Conservation (phyloP, 2,329 filamentous ascomycete species). For the Rhynchosporium graminicola region DNA sequence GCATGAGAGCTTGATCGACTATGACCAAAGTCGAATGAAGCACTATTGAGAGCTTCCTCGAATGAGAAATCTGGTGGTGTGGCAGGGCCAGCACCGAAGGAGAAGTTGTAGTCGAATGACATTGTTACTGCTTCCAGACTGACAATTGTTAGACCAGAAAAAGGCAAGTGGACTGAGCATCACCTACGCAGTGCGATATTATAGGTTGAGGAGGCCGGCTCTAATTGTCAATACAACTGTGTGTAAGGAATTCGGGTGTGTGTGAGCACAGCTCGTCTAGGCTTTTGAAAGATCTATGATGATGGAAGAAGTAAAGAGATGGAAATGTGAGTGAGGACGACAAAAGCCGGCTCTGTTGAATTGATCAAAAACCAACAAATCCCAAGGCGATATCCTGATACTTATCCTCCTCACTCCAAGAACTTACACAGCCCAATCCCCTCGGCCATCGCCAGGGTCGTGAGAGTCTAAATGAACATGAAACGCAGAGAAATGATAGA, state of each 20-base stretch:
- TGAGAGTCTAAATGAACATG: constrained; percentile 29
- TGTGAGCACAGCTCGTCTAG: constrained; percentile 37
- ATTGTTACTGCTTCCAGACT: constrained; percentile 62
- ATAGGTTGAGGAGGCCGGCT: constrained; percentile 38
- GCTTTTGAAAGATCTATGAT: constrained; percentile 29
- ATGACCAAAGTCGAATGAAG: constrained; percentile 48
- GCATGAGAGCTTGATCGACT: constrained; percentile 43
- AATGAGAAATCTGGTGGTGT: constrained; percentile 56
- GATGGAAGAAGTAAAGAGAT: constrained; percentile 26
- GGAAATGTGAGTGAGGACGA: constrained; percentile 7
- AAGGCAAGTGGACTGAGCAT: not conserved
- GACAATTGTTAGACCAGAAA: constrained; percentile 24
- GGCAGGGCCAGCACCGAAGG: constrained; percentile 48
- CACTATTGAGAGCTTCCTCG: constrained; percentile 57
- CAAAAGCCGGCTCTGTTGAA: constrained; percentile 32
- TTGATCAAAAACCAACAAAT: constrained; percentile 38
- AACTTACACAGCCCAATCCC: constrained; percentile 36
- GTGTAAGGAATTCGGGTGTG: constrained; percentile 39
- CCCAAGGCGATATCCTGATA: constrained; percentile 32
- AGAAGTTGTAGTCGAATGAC: constrained; percentile 61
- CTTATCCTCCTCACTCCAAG: constrained; percentile 36
- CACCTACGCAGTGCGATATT: constrained; percentile 34
- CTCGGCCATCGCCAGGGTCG: constrained; percentile 29
- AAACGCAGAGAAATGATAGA: constrained; percentile 36
- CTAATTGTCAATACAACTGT: constrained; percentile 31